Percentiles rank a stretch among this genome's conserved stretches.
These are phyloP conservation scores for Withania somnifera DNA, from an alignment of 305 asterid genomes.

Conservation along the genomic window DNA sequence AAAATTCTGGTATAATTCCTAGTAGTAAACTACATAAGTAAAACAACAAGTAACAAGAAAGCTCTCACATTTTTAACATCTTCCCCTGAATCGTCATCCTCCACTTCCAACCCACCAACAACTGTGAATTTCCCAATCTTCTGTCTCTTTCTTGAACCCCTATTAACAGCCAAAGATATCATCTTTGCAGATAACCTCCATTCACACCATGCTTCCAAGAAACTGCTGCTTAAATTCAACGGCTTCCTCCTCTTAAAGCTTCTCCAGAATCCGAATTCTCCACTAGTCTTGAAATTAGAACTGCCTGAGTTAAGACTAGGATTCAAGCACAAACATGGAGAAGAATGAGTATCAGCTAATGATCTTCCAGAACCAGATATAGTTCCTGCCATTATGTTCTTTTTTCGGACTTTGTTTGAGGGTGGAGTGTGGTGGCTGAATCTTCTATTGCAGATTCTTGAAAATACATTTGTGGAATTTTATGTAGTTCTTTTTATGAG, in stretches of 20 bases:
- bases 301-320: slow-evolving; percentile 15
- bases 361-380: slow-evolving; percentile 11
- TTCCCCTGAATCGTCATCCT: slow-evolving; percentile 52
- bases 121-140: slow-evolving; percentile 19
- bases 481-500: slow-evolving; percentile 5
- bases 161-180: slow-evolving; percentile 14
- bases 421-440: not conserved
- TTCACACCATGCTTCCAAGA: slow-evolving; percentile 21
- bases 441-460: not conserved
- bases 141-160: slow-evolving; percentile 24
- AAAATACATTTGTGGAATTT: not conserved
- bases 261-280: slow-evolving; percentile 10
- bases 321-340: slow-evolving; percentile 29
- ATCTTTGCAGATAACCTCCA: slow-evolving; percentile 12
- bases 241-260: slow-evolving; percentile 14
- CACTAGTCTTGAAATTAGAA: slow-evolving; percentile 3
- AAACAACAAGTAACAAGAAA: not conserved
- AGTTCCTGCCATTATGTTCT: slow-evolving; percentile 30
- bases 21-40: not conserved
- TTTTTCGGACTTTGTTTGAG: too few species aligned
- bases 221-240: slow-evolving; percentile 29
- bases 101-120: slow-evolving; percentile 52
- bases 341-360: slow-evolving; percentile 15
- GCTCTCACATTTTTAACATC: slow-evolving; percentile 46
- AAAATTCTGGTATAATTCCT: not conserved